These are phyloP conservation scores for Apiospora koreana DNA, from an alignment of 2,329 filamentous ascomycete species.

Conservation along the genomic window DNA sequence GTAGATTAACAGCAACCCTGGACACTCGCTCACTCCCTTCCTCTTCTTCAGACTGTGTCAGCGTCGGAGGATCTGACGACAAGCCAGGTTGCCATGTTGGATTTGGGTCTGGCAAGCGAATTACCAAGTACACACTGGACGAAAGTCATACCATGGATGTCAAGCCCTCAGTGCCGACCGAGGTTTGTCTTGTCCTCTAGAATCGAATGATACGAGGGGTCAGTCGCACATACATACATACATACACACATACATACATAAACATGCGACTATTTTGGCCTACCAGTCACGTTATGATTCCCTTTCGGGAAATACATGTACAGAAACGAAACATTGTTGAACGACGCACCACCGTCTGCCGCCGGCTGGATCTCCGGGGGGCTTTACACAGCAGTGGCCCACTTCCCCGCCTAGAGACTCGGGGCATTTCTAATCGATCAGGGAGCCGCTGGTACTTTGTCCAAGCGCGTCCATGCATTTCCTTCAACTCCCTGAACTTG, in stretches of 20 bases:
- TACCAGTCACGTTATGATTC: neutral
- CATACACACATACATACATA: neutral
- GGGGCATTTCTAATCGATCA: conserved; percentile 1
- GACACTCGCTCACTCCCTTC: neutral
- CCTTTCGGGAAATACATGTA: neutral
- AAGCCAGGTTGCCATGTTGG: neutral
- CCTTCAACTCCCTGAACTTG: too few species aligned
- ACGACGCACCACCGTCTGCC: neutral
- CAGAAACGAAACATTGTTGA: neutral
- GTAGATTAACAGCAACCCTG: neutral
- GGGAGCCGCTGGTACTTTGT: neutral
- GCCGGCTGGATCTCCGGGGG: neutral
- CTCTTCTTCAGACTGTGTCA: neutral
- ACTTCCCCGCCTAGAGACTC: conserved; percentile 2
- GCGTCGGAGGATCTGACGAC: neutral
- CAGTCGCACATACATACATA: too few species aligned
- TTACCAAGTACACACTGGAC: too few species aligned
- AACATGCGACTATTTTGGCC: neutral
- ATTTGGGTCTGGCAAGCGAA: neutral
- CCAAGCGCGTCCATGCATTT: neutral
- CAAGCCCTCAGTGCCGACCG: neutral
- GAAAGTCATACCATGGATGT: neutral
- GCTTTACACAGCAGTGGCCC: neutral
- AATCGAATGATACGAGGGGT: neutral
- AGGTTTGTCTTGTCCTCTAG: neutral